Conservation (phyloP, 2,329 filamentous ascomycete genomes). For the Pseudopithomyces chartarum region DNA sequence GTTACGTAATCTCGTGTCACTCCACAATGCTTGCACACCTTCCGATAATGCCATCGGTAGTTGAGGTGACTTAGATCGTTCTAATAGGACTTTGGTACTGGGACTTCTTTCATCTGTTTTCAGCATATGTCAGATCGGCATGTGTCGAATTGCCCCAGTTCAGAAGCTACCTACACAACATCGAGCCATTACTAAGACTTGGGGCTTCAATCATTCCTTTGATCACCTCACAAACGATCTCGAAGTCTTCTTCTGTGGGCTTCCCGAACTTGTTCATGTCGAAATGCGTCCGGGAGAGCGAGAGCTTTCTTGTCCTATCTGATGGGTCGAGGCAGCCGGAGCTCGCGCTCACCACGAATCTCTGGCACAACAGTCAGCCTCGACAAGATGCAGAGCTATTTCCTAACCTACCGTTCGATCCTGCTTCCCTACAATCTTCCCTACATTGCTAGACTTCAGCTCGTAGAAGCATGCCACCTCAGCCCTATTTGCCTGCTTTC, state of each 20-base stretch:
- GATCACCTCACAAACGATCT: neutral
- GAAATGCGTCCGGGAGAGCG: slow-evolving; percentile 24
- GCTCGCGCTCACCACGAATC: slow-evolving; percentile 21
- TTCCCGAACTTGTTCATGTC: slow-evolving; percentile 25
- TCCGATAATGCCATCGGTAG: too few relatives aligned
- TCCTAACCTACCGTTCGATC: slow-evolving; percentile 22
- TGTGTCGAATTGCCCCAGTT: neutral
- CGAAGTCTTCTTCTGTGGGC: neutral
- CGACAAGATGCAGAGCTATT: neutral
- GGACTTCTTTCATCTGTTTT: neutral
- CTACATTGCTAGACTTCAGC: slow-evolving; percentile 29
- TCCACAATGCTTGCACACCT: too few relatives aligned
- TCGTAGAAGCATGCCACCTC: slow-evolving; percentile 15
- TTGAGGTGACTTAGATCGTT: too few relatives aligned
- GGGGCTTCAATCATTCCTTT: neutral
- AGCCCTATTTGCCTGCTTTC: slow-evolving; percentile 19
- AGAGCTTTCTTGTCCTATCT: slow-evolving; percentile 15
- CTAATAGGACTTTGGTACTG: neutral
- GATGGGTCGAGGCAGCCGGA: slow-evolving; percentile 24
- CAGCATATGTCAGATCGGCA: neutral
- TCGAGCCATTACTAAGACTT: neutral
- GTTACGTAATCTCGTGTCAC: too few relatives aligned
- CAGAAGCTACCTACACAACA: neutral
- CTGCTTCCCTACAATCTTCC: slow-evolving; percentile 26
- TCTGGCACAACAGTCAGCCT: slow-evolving; percentile 12